Percentiles rank a stretch among this genome's conserved stretches.
Evolutionary conservation across 1,284 basidiomycete species (phyloP).

Genomic region (Pterulicium gracile): DNA sequence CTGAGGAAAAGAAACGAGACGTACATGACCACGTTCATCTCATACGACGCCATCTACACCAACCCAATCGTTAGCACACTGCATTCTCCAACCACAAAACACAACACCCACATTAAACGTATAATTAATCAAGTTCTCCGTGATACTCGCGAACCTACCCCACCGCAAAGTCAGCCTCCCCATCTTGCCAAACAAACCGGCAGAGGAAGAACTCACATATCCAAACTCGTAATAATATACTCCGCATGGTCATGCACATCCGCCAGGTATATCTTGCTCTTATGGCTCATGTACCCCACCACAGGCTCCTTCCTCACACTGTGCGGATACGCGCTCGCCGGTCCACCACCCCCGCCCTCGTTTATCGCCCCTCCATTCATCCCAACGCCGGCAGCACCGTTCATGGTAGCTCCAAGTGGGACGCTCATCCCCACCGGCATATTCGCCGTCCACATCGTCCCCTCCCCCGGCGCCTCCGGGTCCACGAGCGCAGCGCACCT

Average conservation of each 20-base stretch:
- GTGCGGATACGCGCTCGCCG: no score
- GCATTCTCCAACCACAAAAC: no score
- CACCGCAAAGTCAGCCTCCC: no score
- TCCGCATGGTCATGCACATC: slow-evolving; percentile 66
- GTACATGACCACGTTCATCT: slow-evolving; percentile 63
- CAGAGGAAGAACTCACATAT: slow-evolving; percentile 37
- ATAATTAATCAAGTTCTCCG: slow-evolving; percentile 62
- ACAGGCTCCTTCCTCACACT: no score
- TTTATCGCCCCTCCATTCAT: no score
- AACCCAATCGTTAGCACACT: slow-evolving; percentile 5
- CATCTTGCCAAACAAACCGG: no score
- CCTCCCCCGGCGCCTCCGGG: background rate
- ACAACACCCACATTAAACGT: slow-evolving; percentile 41
- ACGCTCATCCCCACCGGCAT: no score
- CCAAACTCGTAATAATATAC: slow-evolving; percentile 51
- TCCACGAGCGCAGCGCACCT: slow-evolving; percentile 47
- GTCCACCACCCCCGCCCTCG: no score
- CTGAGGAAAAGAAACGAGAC: slow-evolving; percentile 13
- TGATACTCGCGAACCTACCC: slow-evolving; percentile 41
- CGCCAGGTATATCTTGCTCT: slow-evolving; percentile 57
- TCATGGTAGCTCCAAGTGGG: slow-evolving; percentile 14
- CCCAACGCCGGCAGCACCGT: slow-evolving; percentile 13
- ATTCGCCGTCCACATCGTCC: no score
- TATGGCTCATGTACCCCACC: slow-evolving; percentile 56
- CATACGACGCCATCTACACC: slow-evolving; percentile 48